A percentile compares a stretch with the other conserved stretches of the same genome.
These are phyloP conservation scores for Urochloa ruziziensis DNA, from an alignment of 176 grass and related monocot species.

Conservation along the genomic window DNA sequence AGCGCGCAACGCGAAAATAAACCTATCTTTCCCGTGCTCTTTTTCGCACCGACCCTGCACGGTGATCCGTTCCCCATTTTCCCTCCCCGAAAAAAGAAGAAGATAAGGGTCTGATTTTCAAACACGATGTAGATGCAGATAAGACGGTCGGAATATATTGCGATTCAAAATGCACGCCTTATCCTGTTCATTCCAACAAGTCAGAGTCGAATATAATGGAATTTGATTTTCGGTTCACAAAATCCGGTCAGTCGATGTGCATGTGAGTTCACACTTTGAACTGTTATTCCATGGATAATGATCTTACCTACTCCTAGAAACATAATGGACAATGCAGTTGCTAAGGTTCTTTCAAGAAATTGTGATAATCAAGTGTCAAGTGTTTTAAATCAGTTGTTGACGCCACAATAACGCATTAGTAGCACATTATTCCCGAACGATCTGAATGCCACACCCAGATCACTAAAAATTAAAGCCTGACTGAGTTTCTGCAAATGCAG, in stretches of 20 bases:
- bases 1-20: too few relatives aligned
- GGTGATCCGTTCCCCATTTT: too few relatives aligned
- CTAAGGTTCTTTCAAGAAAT: neutral
- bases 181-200: neutral
- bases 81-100: too few relatives aligned
- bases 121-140: neutral
- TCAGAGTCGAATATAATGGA: neutral
- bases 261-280: slow-evolving; percentile 14
- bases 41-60: too few relatives aligned
- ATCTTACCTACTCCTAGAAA: neutral
- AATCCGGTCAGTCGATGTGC: neutral
- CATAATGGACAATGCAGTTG: neutral
- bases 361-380: neutral
- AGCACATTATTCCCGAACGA: neutral
- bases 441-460: neutral
- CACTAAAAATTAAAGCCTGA: too few relatives aligned
- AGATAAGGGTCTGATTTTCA: neutral
- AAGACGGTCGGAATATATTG: neutral
- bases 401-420: neutral
- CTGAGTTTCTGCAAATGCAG: neutral
- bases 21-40: too few relatives aligned
- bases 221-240: neutral
- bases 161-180: neutral
- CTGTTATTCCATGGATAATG: neutral
- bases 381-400: neutral